Conservation (phyloP, 192 early-diverging fungal genomes). For the Umbelopsis ramanniana region DNA sequence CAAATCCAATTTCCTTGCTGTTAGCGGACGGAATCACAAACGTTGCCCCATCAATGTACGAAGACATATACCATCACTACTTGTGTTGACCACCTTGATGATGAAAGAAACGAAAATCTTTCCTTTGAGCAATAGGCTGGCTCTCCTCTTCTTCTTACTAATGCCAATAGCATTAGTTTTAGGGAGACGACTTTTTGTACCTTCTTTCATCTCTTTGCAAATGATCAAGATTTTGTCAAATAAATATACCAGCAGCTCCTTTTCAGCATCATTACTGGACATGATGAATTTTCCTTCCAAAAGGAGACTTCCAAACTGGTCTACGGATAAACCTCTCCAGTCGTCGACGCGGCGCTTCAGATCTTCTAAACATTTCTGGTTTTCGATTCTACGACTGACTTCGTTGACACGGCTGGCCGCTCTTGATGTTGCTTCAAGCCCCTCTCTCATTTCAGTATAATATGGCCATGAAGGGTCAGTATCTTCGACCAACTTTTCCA, state of each 20-base stretch:
- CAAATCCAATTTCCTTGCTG: too few relatives aligned
- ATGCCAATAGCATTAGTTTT: conserved; percentile 47
- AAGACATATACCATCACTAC: conserved; percentile 34
- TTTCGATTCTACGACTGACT: conserved; percentile 84
- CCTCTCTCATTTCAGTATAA: conserved; percentile 67
- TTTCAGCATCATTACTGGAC: conserved; percentile 74
- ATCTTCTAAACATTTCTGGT: conserved; percentile 76
- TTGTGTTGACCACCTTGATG: conserved; percentile 68
- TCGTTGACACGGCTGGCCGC: conserved; percentile 94
- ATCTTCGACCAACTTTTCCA: conserved; percentile 70
- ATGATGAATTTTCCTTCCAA: conserved; percentile 87
- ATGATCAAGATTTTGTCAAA: conserved; percentile 93
- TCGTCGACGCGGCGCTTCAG: conserved; percentile 85
- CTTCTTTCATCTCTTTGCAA: conserved; percentile 82
- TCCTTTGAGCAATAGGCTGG: conserved; percentile 74
- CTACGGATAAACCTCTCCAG: conserved; percentile 76
- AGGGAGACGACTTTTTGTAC: conserved; percentile 16
- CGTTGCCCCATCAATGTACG: too few relatives aligned
- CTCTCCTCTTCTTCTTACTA: conserved; percentile 47
- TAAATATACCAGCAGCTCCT: conserved; percentile 83
- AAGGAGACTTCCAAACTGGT: conserved; percentile 78
- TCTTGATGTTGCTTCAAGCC: conserved; percentile 78
- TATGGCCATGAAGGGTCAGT: conserved; percentile 55
- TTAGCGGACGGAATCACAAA: too few relatives aligned
- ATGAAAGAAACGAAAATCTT: conserved; percentile 87